These are phyloP conservation scores for Hanseniaspora gamundiae DNA, from an alignment of 1,139 yeast species.

Conservation along the genomic window DNA sequence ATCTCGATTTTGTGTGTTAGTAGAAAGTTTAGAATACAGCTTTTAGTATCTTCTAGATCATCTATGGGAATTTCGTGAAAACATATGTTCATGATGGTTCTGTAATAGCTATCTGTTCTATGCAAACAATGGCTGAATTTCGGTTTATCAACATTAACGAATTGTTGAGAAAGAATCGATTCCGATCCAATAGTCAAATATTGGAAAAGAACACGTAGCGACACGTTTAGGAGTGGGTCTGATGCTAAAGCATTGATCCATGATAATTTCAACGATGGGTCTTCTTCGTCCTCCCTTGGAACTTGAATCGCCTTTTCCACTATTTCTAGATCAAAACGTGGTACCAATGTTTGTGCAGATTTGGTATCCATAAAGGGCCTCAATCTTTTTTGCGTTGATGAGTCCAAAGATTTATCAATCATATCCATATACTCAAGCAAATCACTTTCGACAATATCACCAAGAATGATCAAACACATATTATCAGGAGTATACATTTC, in stretches of 20 bases:
- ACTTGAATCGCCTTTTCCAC: slow-evolving; percentile 26
- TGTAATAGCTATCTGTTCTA: slow-evolving; percentile 47
- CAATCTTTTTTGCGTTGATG: slow-evolving; percentile 28
- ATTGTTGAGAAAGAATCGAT: slow-evolving; percentile 43
- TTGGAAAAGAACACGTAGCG: slow-evolving; percentile 44
- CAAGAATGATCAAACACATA: slow-evolving; percentile 61
- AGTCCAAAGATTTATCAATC: slow-evolving; percentile 44
- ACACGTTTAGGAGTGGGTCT: slow-evolving; percentile 65
- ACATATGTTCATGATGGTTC: slow-evolving; percentile 39
- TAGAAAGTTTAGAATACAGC: slow-evolving; percentile 35
- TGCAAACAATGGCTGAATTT: slow-evolving; percentile 52
- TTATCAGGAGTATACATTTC: slow-evolving; percentile 63
- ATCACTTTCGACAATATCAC: slow-evolving; percentile 58
- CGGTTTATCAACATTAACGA: slow-evolving; percentile 67
- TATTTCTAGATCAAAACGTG: slow-evolving; percentile 28
- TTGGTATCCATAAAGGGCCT: slow-evolving; percentile 75
- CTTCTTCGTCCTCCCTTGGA: slow-evolving; percentile 34
- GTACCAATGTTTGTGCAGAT: slow-evolving; percentile 27
- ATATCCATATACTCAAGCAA: slow-evolving; percentile 41
- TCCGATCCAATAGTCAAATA: slow-evolving; percentile 59
- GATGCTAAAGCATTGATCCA: slow-evolving; percentile 55
- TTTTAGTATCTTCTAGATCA: slow-evolving; percentile 36
- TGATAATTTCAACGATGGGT: slow-evolving; percentile 71
- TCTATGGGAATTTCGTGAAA: slow-evolving; percentile 62
- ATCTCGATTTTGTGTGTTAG: slow-evolving; percentile 46